A percentile compares a stretch with the other conserved stretches of the same genome.
phyloP scores from a whole-genome alignment of 1,284 basidiomycete species.

The Boletellus deceptivus region DNA sequence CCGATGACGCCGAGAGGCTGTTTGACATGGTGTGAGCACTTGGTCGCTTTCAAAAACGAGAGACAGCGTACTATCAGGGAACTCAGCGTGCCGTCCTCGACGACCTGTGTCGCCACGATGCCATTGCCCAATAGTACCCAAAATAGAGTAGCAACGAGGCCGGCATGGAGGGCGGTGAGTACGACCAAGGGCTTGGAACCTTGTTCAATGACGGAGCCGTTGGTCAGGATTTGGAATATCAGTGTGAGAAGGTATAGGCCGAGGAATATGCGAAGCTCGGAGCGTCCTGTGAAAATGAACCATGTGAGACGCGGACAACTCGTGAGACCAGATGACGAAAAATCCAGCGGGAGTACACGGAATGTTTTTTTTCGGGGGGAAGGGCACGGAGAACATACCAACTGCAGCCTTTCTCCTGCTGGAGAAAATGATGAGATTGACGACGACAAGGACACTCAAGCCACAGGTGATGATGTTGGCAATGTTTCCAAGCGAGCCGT shows the following conservation, averaged over 20 bases:
- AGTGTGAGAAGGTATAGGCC: constrained; percentile 67
- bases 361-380: not conserved
- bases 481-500: constrained; percentile 64
- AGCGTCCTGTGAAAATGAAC: constrained; percentile 46
- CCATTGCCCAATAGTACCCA: constrained; percentile 79
- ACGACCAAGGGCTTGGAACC: constrained; percentile 65
- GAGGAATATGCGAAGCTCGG: constrained; percentile 68
- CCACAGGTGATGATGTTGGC: constrained; percentile 71
- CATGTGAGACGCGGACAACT: constrained; percentile 1
- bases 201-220: constrained; percentile 73
- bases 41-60: not conserved
- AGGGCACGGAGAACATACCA: constrained; percentile 21
- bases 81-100: constrained; percentile 78
- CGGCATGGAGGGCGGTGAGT: constrained; percentile 74
- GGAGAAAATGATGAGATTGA: constrained; percentile 46
- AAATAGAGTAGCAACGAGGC: constrained; percentile 67
- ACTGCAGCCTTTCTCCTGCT: constrained; percentile 48
- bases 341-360: not conserved
- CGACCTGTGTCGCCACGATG: constrained; percentile 77
- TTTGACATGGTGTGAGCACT: constrained; percentile 6
- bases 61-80: constrained; percentile 58
- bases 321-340: not conserved
- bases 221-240: constrained; percentile 76
- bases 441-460: constrained; percentile 52
- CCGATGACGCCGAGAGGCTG: constrained; percentile 66